These are phyloP conservation scores for Scheffersomyces titani DNA, from an alignment of 1,139 yeast species.

Conservation along the genomic window DNA sequence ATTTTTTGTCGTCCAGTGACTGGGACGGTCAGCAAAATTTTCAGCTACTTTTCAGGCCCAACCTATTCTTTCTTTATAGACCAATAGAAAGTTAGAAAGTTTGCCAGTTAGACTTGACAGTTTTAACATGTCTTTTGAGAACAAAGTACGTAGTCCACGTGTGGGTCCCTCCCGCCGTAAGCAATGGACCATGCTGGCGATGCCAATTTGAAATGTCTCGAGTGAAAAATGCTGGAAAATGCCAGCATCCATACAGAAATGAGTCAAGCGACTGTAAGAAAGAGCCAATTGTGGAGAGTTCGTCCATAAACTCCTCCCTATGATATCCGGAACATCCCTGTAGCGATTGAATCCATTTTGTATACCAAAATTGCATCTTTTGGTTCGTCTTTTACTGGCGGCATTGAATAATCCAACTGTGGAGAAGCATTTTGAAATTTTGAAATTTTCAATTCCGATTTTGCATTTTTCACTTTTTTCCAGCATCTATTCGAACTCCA, in stretches of 20 bases:
- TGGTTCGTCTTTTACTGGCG: neutral
- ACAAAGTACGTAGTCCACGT: constrained; percentile 43
- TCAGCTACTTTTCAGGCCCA: constrained; percentile 11
- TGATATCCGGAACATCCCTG: neutral
- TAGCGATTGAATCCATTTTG: neutral
- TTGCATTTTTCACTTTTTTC: neutral
- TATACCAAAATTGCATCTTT: neutral
- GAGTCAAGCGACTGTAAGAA: neutral
- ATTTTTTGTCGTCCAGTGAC: constrained; percentile 9
- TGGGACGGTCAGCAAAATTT: constrained; percentile 21
- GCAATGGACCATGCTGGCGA: neutral
- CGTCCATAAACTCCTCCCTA: neutral
- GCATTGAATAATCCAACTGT: neutral
- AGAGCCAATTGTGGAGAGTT: neutral
- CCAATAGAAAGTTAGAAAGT: constrained; percentile 3
- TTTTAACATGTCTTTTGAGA: constrained; percentile 46
- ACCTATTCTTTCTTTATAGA: neutral
- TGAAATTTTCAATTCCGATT: neutral
- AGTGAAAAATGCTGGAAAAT: neutral
- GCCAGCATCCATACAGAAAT: neutral
- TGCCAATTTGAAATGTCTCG: neutral
- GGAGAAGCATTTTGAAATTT: neutral
- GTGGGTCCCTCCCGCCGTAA: neutral
- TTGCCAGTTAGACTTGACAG: constrained; percentile 5
- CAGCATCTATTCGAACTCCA: neutral